Evolutionary conservation across 2,329 filamentous ascomycete species (phyloP).

Genomic region (Ramularia endophylla): DNA sequence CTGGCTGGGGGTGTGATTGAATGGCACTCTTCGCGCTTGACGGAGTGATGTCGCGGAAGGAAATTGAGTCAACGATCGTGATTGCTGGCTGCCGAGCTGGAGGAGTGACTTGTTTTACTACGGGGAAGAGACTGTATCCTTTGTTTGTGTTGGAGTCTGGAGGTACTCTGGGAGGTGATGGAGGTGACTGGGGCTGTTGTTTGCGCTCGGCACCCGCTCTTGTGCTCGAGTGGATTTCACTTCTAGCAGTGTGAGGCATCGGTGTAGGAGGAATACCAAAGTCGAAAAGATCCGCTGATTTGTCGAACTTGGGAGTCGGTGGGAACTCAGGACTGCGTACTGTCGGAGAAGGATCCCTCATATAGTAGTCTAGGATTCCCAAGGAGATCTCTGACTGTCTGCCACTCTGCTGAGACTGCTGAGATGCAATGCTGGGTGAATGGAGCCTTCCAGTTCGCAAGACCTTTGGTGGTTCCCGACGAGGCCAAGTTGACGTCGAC

Average conservation of each 20-base stretch:
- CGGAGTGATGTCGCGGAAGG: slow-evolving; percentile 2
- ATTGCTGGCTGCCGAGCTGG: slow-evolving; percentile 10
- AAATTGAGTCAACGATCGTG: slow-evolving; percentile 3
- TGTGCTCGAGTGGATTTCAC: slow-evolving; percentile 1
- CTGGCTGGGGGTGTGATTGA: slow-evolving; percentile 11
- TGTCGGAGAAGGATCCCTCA: slow-evolving; percentile 18
- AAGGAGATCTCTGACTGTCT: slow-evolving; percentile 27
- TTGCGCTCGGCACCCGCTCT: slow-evolving; percentile 11
- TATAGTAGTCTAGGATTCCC: slow-evolving; percentile 29
- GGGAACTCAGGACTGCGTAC: slow-evolving; percentile 17
- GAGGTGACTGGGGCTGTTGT: slow-evolving; percentile 10
- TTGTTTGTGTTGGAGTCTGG: slow-evolving; percentile 8
- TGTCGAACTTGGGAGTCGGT: slow-evolving; percentile 17
- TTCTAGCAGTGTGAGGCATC: background rate
- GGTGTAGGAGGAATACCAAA: slow-evolving; percentile 22
- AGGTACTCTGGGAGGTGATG: slow-evolving; percentile 13
- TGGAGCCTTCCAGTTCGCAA: slow-evolving; percentile 3
- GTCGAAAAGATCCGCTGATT: slow-evolving; percentile 26
- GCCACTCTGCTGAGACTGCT: slow-evolving; percentile 15
- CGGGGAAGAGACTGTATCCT: slow-evolving; percentile 26
- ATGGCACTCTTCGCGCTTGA: slow-evolving; percentile 2
- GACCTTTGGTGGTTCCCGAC: slow-evolving; percentile 3
- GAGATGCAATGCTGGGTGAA: slow-evolving; percentile 16
- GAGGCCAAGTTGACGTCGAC: slow-evolving; percentile 16
- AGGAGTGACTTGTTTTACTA: slow-evolving; percentile 18